Conservation (phyloP, 2,329 filamentous ascomycete species). For the Trichoderma polysporum region DNA sequence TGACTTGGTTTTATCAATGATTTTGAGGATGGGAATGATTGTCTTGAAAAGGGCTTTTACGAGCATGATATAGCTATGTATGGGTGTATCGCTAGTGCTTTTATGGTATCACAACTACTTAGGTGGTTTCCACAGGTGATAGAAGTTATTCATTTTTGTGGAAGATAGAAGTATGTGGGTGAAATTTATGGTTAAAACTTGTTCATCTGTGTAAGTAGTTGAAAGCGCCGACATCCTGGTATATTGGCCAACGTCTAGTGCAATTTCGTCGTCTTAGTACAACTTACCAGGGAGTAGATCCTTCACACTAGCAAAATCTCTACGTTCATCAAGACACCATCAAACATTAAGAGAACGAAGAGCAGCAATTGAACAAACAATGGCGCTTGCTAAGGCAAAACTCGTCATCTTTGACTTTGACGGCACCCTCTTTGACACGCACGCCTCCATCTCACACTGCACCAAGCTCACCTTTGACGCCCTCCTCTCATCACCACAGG, state of each 20-base stretch:
- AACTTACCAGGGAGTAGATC: too few species aligned
- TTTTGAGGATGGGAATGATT: too few species aligned
- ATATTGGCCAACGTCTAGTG: too few species aligned
- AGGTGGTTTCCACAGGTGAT: background rate
- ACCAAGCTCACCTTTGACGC: background rate
- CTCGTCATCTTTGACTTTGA: background rate
- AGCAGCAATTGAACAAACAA: background rate
- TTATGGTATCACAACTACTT: background rate
- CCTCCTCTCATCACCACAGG: background rate
- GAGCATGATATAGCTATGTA: too few species aligned
- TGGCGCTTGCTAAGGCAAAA: background rate
- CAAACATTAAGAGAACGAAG: background rate
- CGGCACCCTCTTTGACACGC: background rate
- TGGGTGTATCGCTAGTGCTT: background rate
- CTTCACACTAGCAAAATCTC: background rate
- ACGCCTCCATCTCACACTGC: background rate
- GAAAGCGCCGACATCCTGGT: too few species aligned
- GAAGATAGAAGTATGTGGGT: background rate
- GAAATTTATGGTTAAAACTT: background rate
- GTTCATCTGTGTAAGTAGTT: accelerated
- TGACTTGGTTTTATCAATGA: too few species aligned
- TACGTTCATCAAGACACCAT: background rate
- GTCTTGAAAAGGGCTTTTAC: too few species aligned
- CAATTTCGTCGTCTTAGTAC: too few species aligned
- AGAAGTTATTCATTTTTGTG: background rate